phyloP scores from a whole-genome alignment of 306 rosid species.

The Prunus mume region DNA sequence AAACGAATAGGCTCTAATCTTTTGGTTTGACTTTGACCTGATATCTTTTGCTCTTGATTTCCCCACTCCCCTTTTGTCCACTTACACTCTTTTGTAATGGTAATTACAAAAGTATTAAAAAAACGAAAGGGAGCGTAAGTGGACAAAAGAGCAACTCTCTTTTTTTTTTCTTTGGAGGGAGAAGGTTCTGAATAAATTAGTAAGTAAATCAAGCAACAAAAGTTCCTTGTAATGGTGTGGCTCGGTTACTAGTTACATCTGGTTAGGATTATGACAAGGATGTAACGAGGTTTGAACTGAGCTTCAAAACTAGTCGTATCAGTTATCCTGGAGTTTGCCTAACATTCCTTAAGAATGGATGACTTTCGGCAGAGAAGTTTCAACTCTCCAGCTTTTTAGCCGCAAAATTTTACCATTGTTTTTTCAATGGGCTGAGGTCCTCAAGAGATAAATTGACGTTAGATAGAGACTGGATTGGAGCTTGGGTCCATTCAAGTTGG shows the following conservation, averaged over 20 bases:
- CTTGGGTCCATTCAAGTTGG: neutral
- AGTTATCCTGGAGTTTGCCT: conserved; percentile 19
- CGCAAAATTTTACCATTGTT: neutral
- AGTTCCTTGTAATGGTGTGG: no score
- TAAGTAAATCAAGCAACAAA: neutral
- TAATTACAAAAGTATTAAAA: no score
- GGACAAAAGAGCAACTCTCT: no score
- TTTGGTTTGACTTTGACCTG: no score
- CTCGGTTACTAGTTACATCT: neutral
- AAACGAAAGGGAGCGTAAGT: no score
- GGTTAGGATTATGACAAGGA: neutral
- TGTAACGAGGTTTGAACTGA: neutral
- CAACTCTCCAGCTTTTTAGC: neutral
- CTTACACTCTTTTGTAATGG: no score
- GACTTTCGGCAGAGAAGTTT: neutral
- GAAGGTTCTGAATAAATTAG: no score
- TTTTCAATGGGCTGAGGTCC: neutral
- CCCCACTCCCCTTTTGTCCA: no score
- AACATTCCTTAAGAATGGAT: conserved; percentile 1
- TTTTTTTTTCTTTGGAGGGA: no score
- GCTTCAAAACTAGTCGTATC: neutral
- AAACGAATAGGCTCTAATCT: no score
- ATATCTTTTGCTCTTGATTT: no score
- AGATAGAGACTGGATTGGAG: neutral
- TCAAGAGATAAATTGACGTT: neutral